Evolutionary conservation across 1,139 yeast genomes (phyloP), one percentile per base, ranked within the genome.

Genomic region (Scheffersomyces lignicola): DNA sequence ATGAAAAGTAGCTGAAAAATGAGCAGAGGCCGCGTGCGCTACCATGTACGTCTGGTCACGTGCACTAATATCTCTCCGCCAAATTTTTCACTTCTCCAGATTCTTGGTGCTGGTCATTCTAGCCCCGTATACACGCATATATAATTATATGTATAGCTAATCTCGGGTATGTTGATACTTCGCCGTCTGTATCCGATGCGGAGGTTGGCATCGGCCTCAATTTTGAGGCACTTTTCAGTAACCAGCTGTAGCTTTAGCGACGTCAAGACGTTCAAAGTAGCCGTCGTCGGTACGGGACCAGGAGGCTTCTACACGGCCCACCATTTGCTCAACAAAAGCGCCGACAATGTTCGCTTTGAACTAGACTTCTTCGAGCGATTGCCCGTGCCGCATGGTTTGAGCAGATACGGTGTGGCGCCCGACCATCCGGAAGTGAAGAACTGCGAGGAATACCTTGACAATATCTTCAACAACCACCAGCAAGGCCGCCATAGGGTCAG

Each of bases 361-460:
- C 47, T 80, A 10, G 84, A 82, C 41, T 64, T 84, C 47, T 89
- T 81, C 65, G 99, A 92, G 51, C 71, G 80, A 40, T 65, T 83
- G 24, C 96, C 97, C 0, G 81, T 90, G 3, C 98, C 98, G 0
- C 92, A 76, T 61, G 99, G 99, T 0, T 67, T 92, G 24, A 81
- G 92, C 32, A 62, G 99, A 29, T 90, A 78, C 54, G 99, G 99
- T 1, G 97, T 92, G n/a, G 97, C 98, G 0, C 99, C 99, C 1
- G 99, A 92, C 60, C 98, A 92, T 58, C 96, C 97, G 0, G 98
- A 92, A 52, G 97, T 92, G 24, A 92, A 92, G 56, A 81, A 80
- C 43, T 84, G 94, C 51, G 89, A 88, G 56, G 94, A 85, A 16
- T 82, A 89, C 37, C 81, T 94, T 54, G 73, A 73, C 5, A 79